Percentiles rank a stretch among this genome's conserved stretches.
Evolutionary conservation across 2,329 filamentous ascomycete species (phyloP).

Genomic region (Clarireedia monteithiana): DNA sequence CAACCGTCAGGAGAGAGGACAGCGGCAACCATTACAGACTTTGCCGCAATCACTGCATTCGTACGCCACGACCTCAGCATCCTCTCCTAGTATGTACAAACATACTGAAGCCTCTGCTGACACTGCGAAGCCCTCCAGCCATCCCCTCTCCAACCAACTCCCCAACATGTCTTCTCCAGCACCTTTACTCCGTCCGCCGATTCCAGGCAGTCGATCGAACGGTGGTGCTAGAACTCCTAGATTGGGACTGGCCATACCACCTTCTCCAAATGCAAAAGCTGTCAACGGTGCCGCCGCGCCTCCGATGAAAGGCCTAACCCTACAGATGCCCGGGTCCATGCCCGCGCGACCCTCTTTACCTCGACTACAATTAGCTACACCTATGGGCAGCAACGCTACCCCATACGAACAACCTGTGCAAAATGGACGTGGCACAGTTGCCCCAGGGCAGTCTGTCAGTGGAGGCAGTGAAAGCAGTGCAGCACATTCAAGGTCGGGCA

Average conservation of each 20-base stretch:
- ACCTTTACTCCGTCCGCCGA: constrained; percentile 30
- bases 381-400: constrained; percentile 70
- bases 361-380: constrained; percentile 78
- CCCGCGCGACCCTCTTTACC: constrained; percentile 52
- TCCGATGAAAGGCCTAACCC: constrained; percentile 16
- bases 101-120: constrained; percentile 15
- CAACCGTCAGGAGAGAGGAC: constrained; percentile 10
- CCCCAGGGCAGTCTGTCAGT: constrained; percentile 58
- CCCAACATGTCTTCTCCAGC: constrained; percentile 31
- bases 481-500: constrained; percentile 74
- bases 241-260: constrained; percentile 83
- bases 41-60: constrained; percentile 11
- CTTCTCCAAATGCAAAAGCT: constrained; percentile 74
- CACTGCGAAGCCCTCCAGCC: constrained; percentile 15
- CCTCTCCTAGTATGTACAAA: constrained; percentile 1
- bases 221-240: constrained; percentile 27
- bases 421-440: constrained; percentile 34
- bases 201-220: constrained; percentile 27
- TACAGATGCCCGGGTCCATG: constrained; percentile 28
- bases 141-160: constrained; percentile 12
- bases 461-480: constrained; percentile 74
- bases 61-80: constrained; percentile 13
- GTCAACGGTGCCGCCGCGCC: constrained; percentile 36
- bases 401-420: constrained; percentile 57
- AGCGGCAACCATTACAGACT: not conserved